Evolutionary conservation across 768 basidiomycete species (phyloP), one percentile per base, ranked within the genome.

Genomic region (Chalciporus pseudorubinellus): DNA sequence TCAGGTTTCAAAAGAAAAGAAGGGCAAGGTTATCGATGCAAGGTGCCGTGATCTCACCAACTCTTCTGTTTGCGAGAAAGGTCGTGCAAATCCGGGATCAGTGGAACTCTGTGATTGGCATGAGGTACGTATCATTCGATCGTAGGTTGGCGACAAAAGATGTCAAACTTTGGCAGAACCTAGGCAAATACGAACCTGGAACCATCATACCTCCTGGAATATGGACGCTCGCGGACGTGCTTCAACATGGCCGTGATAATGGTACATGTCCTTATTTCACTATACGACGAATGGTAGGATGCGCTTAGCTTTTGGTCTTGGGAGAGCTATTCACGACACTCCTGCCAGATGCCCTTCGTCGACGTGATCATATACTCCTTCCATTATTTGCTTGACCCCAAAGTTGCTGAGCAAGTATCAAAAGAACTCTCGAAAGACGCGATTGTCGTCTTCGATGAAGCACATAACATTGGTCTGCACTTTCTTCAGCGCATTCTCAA

Each of bases 371-470:
- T 99, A 70, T 99, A 98, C 67, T 99, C 97, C 18, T 99, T 98
- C 71, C 97, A 99, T 69, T 99, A 99, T 68, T 77, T 99, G 26
- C 81, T 99, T 26, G 97, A 99, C 72, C 97, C 97, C 2, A 99
- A 99, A 71, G 95, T 99, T 38, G 97, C 97, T 0, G 97, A 98
- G 60, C 95, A 98, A 72, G 97, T 99, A 13, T 98, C 97, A 2
- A 95, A 92, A 64, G 97, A 99, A 68, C 78, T 99, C 73, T 91
- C 89, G 8, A 98, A 98, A 63, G 97, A 99, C 67, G 88, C 93
- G 26, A 99, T 99, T 47, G 94, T 99, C 34, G 97, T 99, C 2
- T 99, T 99, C 63, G 97, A 99, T 63, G 97, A 99, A 66, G 97
- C 97, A 14, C 97, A 99, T 70, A 99, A 99, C 67, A 99, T 99